These are phyloP conservation scores for Alternaria burnsii DNA, from an alignment of 2,329 filamentous ascomycete genomes.

Conservation along the genomic window DNA sequence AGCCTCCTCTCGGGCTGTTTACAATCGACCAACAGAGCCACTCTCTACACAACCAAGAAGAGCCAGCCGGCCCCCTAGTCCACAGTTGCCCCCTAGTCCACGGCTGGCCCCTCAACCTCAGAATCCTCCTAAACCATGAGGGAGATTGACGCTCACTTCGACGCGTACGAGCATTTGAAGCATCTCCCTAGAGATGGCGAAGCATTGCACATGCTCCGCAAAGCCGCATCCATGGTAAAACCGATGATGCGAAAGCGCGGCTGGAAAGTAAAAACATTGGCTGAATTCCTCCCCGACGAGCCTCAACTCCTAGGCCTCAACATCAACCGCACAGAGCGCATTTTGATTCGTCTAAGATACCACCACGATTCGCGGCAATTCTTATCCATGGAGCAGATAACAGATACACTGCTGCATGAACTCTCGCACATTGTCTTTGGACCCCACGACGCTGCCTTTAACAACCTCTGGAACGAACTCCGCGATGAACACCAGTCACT, in stretches of 20 bases:
- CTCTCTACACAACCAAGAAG: neutral
- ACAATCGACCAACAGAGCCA: neutral
- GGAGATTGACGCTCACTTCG: conserved; percentile 59
- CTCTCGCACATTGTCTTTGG: conserved; percentile 87
- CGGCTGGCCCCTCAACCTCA: neutral
- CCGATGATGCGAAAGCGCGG: conserved; percentile 89
- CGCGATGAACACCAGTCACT: conserved; percentile 84
- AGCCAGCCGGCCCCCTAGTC: neutral
- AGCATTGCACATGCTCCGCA: conserved; percentile 71
- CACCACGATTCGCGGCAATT: conserved; percentile 78
- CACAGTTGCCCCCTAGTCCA: neutral
- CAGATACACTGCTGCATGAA: conserved; percentile 94
- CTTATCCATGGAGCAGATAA: conserved; percentile 77
- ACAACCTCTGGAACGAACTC: conserved; percentile 87
- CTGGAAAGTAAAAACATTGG: conserved; percentile 81
- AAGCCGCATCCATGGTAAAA: conserved; percentile 87
- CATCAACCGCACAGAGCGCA: conserved; percentile 76
- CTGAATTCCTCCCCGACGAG: conserved; percentile 85
- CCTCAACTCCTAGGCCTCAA: conserved; percentile 80
- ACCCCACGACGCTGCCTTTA: conserved; percentile 82
- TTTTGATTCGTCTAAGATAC: conserved; percentile 83
- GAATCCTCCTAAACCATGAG: conserved; percentile 37
- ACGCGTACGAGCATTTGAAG: conserved; percentile 60
- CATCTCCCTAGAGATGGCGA: conserved; percentile 55
- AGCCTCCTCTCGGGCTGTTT: neutral